A percentile compares a stretch with the other conserved stretches of the same genome.
These are phyloP conservation scores for Dryas drummondii DNA, from an alignment of 306 rosid species.

Conservation along the genomic window DNA sequence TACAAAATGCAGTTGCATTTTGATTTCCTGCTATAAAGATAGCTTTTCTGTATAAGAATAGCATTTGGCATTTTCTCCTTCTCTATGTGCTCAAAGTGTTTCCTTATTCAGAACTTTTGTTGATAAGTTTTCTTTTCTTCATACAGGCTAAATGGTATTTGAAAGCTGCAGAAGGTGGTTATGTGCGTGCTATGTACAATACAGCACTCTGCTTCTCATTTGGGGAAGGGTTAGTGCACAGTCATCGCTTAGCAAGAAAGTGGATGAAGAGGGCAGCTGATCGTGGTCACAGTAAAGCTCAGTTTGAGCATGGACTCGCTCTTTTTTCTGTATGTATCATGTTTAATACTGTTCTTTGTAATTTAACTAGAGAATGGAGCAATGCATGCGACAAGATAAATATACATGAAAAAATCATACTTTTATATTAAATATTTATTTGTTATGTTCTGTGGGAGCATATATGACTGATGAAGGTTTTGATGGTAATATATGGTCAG, in stretches of 20 bases:
- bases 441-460: background rate
- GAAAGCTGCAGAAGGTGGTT: constrained; percentile 89
- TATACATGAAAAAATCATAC: background rate
- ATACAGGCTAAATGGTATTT: constrained; percentile 81
- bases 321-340: constrained; percentile 65
- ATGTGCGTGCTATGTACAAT: constrained; percentile 87
- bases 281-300: constrained; percentile 78
- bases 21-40: background rate
- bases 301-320: constrained; percentile 77
- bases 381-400: background rate
- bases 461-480: constrained; percentile 6
- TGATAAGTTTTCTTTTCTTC: constrained; percentile 19
- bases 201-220: constrained; percentile 65
- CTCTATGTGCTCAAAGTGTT: background rate
- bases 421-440: background rate
- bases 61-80: background rate
- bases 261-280: constrained; percentile 98
- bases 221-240: constrained; percentile 68
- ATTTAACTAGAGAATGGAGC: background rate
- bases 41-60: background rate
- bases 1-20: background rate
- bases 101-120: background rate
- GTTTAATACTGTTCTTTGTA: constrained; percentile 5
- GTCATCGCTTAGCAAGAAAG: constrained; percentile 60
- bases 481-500: constrained; percentile 42